These are phyloP conservation scores for Eudorina sp. DNA, from an alignment of 139 green algal species.

Conservation along the genomic window DNA sequence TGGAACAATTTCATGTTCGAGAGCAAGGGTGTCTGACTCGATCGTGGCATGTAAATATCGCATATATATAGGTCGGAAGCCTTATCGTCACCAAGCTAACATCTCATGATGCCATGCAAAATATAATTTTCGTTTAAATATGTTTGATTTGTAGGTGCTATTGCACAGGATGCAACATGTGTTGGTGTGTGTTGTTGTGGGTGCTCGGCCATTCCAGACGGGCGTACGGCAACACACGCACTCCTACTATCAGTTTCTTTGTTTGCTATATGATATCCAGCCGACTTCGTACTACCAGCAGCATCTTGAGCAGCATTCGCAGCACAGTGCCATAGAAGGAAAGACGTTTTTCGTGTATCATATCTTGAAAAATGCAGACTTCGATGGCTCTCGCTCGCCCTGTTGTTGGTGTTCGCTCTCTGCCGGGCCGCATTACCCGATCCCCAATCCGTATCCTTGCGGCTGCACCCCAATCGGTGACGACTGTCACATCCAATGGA, in stretches of 20 bases:
- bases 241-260: no score
- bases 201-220: conserved; percentile 5
- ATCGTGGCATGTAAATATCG: no score
- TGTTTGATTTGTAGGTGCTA: no score
- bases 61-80: no score
- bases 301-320: not conserved
- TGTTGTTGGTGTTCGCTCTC: not conserved
- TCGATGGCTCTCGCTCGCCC: not conserved
- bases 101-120: no score
- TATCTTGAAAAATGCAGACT: conserved; percentile 29
- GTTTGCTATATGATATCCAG: not conserved
- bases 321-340: not conserved
- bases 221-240: not conserved
- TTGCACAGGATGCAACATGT: no score
- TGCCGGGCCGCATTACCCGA: not conserved
- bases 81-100: no score
- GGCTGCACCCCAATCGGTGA: not conserved
- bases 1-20: no score
- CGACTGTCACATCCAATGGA: conserved; percentile 3
- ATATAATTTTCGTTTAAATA: no score
- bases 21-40: no score
- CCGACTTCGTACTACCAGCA: no score
- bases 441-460: not conserved
- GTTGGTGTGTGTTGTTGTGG: not conserved
- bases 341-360: not conserved